Evolutionary conservation across 148 eudicot species (phyloP).

Genomic region (Nepenthes gracilis): DNA sequence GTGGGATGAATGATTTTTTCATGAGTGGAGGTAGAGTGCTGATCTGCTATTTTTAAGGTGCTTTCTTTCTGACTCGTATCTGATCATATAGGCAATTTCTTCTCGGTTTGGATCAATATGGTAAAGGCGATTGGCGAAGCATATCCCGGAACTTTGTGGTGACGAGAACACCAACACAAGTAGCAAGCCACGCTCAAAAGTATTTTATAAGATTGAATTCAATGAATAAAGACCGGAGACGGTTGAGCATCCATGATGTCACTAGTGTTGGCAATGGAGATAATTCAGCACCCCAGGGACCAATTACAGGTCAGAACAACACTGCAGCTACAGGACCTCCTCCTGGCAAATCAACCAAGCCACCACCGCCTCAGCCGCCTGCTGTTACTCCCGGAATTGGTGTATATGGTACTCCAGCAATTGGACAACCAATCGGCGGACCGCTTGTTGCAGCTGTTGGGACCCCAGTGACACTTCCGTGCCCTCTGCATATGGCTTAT

Average conservation of each 20-base stretch:
- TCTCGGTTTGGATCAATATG: slow-evolving; percentile 17
- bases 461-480: neutral
- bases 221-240: slow-evolving; percentile 5
- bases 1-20: no score
- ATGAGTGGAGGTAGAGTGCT: no score
- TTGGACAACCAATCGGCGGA: neutral
- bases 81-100: slow-evolving; percentile 7
- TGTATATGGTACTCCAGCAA: neutral
- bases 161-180: slow-evolving; percentile 24
- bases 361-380: neutral
- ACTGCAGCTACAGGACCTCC: neutral
- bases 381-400: neutral
- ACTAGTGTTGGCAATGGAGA: neutral
- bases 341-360: neutral
- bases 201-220: slow-evolving; percentile 10
- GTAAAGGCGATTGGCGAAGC: slow-evolving; percentile 33
- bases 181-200: slow-evolving; percentile 43
- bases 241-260: slow-evolving; percentile 23
- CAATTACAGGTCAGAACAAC: neutral
- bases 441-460: neutral
- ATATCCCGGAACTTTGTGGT: slow-evolving; percentile 21
- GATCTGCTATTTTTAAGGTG: no score
- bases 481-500: neutral
- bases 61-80: no score
- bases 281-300: neutral